Base-by-base conservation (phyloP, 164 flowering plant genomes). In the Vitis riparia region DNA sequence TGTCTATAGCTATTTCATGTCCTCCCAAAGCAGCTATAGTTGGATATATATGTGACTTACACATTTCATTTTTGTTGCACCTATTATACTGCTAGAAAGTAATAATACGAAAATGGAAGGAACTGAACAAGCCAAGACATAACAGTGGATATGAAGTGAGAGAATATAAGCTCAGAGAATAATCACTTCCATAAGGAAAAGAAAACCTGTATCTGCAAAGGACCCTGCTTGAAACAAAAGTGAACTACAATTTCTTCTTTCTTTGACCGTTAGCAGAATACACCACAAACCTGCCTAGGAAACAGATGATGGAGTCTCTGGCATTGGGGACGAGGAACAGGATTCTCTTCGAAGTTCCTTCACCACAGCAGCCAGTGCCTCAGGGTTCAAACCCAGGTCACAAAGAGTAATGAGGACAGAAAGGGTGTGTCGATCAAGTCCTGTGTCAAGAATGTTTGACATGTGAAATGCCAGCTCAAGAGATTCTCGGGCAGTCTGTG, bases 401-500 rank as follows among this genome's bases (percentile, higher is more conserved):
- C 97, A 91, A 13, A 91, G 91, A 9, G 95, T 89, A 60, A 91
- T 78, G 12, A 94, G 88, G 67, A 94, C 73, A 1, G 95, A 92
- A n/a, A 94, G 87, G 3, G 97, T 92, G 72, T 92, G 94, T 5
- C 98, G 91, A 75, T 92, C 99, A 3, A 92, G 85, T 5, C 97
- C 96, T 2, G 99, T 89, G 44, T 86, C 92, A 5, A 94, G 91
- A 75, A 92, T 79, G 79, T 92, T 94, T 5, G 94, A 92, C 94
- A 91, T 89, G 65, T 87, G 87, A 62, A 89, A 88, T 49, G 75
- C 97, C 55, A 91, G 72, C 44, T 91, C 97, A 29, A 91, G 78
- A 1, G 93, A 87, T 59, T 91, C 97, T 9, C 87, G 69, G 1
- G 90, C 94, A 55, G 80, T 85, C 55, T 76, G 72, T 15, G 92